Base-by-base conservation (phyloP, 2,329 filamentous ascomycete species). In the Stagonosporopsis vannaccii region DNA sequence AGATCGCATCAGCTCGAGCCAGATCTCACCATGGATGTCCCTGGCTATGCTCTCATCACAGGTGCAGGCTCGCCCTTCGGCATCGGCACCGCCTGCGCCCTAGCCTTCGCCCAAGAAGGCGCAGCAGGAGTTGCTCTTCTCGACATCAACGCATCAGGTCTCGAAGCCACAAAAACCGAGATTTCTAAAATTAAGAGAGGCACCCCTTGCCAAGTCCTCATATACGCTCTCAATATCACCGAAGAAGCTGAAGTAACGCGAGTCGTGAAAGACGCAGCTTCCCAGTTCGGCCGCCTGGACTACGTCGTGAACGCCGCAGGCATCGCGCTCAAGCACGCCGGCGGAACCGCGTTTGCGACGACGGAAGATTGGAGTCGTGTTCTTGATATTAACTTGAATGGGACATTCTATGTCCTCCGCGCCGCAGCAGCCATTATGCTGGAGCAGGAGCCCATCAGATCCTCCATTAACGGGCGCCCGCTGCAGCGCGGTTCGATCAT, bases 351-450 rank as follows among this genome's bases (percentile, higher is more conserved):
- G 0, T 75, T 74, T 43, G 71, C 71, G 0, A 62, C 70, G 15
- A 77, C 74, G 0, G n/a, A 58, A 15, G 67, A 80, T 43, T 81
- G 77, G 76, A 66, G 78, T 2, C 70, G 73, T 0, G 71, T 80
- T 2, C 45, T 81, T 6, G 74, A 78, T 44, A 68, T 81, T 48
- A 81, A 82, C 42, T 58, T 82, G 1, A 77, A 71, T 3, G 79
- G 79, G 0, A 76, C 75, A 2, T 80, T 81, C 55, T 78, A 74
- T 53, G 70, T 80, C 2, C 60, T 81, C 0, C 67, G 74, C 15
- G 77, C 77, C 4, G 73, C 75, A 0, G 75, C 77, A 11, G 64
- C 72, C 28, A 74, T 80, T 20, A 82, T 82, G 79, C 59, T 80
- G 12, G 68, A 77, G 57, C 79, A 81, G 58, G 74, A 78, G 0